A percentile compares a stretch with the other conserved stretches of the same genome.
phyloP scores from a whole-genome alignment of 2,329 filamentous ascomycete species.

The Alternaria sp. region DNA sequence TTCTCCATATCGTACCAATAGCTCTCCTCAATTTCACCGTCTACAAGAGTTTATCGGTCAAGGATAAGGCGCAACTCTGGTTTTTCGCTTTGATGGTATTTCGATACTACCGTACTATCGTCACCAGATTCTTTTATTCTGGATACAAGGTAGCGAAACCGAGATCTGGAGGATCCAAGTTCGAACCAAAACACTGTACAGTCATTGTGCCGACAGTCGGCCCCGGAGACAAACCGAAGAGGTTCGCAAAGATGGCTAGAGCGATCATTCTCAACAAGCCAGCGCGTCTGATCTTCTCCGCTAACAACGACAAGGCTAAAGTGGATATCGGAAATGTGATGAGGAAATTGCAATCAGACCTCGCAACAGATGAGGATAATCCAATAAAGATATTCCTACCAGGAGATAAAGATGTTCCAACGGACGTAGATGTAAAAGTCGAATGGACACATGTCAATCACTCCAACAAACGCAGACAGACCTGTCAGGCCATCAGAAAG shows the following conservation, averaged over 20 bases:
- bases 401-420: too few relatives aligned
- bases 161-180: background rate
- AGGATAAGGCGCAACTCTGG: slow-evolving; percentile 15
- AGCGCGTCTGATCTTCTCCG: slow-evolving; percentile 24
- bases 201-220: slow-evolving; percentile 31
- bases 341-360: too few relatives aligned
- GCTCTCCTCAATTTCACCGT: slow-evolving; percentile 6
- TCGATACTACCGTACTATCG: slow-evolving; percentile 26
- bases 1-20: background rate
- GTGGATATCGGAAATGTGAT: too few relatives aligned
- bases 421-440: too few relatives aligned
- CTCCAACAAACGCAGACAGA: slow-evolving; percentile 28
- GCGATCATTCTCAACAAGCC: slow-evolving; percentile 23
- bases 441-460: background rate
- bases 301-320: slow-evolving; percentile 6
- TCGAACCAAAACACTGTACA: slow-evolving; percentile 16
- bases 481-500: slow-evolving; percentile 11
- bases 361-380: too few relatives aligned
- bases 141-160: slow-evolving; percentile 16
- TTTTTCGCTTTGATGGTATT: slow-evolving; percentile 21
- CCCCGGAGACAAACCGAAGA: slow-evolving; percentile 4
- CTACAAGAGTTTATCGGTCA: background rate
- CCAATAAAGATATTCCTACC: too few relatives aligned
- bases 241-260: slow-evolving; percentile 15
- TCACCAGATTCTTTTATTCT: slow-evolving; percentile 25